Base-by-base conservation (phyloP, 1,139 yeast genomes). In the Geotrichum australiense region DNA sequence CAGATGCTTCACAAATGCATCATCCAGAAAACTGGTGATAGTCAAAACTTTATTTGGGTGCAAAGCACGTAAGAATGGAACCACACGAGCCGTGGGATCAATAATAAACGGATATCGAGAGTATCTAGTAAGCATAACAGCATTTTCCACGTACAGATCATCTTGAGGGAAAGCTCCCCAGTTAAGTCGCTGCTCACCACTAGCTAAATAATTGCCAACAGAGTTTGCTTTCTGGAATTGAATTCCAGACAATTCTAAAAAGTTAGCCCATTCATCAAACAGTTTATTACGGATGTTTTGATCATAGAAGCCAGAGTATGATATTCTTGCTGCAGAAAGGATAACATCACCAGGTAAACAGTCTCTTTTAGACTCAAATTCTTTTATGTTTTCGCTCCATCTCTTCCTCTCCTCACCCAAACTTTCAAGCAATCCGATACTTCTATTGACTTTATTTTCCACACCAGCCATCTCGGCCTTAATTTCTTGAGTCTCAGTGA, bases 401-500 rank as follows among this genome's bases (percentile, higher is more conserved):
- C 97, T 70, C n/a, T 66, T 64, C 51, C 81, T 71, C 57, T 91
- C 98, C 1, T 64, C 60, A 0, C 80, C 71, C 48, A 91, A 66
- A 50, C 74, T 78, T 5, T 76, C 78, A 35, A 89, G 67, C 35
- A 91, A 66, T 18, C 66, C 59, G 43, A 74, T 64, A 50, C 96
- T 82, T 40, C 94, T 66, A 1, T 58, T 62, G 2, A 86, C 83
- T 49, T 77, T 83, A 4, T 48, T 50, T 49, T 79, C 76, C 7
- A 86, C 93, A 1, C 58, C 52, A 2, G 59, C 61, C 81, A 87
- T 82, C 55, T 85, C 91, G 3, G 65, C 56, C 57, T 83, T 87
- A 39, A 87, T 78, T 27, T 68, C 65, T 56, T 91, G 96, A 0
- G 85, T 73, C 31, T 85, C 91, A 45, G 95, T 68, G 35, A 91